These are phyloP conservation scores for Dimocarpus longan DNA, from an alignment of 345 rosid species.

Conservation along the genomic window DNA sequence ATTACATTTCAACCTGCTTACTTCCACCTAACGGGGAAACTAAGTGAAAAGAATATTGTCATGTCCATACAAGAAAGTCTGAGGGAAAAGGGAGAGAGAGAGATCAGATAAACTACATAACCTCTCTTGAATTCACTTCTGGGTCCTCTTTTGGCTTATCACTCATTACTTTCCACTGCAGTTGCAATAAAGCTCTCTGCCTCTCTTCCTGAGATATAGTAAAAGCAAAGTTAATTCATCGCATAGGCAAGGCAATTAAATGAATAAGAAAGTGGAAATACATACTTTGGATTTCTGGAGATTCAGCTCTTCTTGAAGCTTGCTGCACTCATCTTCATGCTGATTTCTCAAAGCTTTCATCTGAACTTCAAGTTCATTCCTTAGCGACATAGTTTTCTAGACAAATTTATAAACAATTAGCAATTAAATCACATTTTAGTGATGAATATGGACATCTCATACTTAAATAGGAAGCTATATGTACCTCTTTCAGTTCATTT, in stretches of 20 bases:
- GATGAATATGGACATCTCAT: constrained; percentile 6
- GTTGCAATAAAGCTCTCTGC: constrained; percentile 82
- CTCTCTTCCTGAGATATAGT: constrained; percentile 64
- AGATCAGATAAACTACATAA: constrained; percentile 26
- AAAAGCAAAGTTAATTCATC: constrained; percentile 2
- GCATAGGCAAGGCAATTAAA: constrained; percentile 14
- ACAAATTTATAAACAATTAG: constrained; percentile 17
- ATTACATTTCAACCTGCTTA: background rate
- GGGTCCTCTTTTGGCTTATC: constrained; percentile 78
- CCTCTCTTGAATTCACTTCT: constrained; percentile 75
- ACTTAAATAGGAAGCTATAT: constrained; percentile 7
- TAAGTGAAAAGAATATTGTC: background rate
- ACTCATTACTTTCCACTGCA: constrained; percentile 94
- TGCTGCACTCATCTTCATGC: constrained; percentile 74
- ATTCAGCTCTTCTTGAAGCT: constrained; percentile 68
- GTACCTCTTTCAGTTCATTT: constrained; percentile 69
- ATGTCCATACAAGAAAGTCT: background rate
- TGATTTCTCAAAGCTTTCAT: constrained; percentile 64
- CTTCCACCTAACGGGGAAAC: background rate
- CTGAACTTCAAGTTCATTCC: constrained; percentile 78
- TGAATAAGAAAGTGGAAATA: constrained; percentile 17
- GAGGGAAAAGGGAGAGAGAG: background rate
- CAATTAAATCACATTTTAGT: constrained; percentile 3
- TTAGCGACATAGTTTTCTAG: constrained; percentile 57
- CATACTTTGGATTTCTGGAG: constrained; percentile 74